phyloP scores from a whole-genome alignment of 257 asterid genomes.

The Ballota nigra region DNA sequence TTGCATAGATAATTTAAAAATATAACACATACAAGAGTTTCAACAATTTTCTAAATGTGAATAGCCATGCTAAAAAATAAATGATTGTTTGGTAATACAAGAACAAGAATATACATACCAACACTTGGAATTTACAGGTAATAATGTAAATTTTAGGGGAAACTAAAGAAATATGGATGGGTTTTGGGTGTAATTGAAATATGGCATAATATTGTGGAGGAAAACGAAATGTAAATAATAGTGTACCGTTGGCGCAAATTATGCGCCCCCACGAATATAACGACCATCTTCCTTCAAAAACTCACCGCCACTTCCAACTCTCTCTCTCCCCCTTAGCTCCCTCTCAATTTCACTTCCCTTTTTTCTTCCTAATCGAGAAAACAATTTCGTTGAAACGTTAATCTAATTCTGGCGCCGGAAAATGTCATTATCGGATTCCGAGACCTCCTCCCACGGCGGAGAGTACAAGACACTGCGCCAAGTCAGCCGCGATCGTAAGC shows the following conservation, averaged over 20 bases:
- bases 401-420: conserved; percentile 21
- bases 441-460: conserved; percentile 63
- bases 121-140: neutral
- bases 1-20: too few relatives aligned
- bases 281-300: conserved; percentile 50
- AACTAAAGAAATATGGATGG: neutral
- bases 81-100: too few relatives aligned
- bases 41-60: too few relatives aligned
- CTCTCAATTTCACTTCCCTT: conserved; percentile 14
- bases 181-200: neutral
- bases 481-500: conserved; percentile 86
- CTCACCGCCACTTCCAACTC: conserved; percentile 37
- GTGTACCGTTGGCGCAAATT: conserved; percentile 58
- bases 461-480: conserved; percentile 90
- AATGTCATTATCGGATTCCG: conserved; percentile 94
- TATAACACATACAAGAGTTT: too few relatives aligned
- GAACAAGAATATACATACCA: too few relatives aligned
- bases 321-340: conserved; percentile 26
- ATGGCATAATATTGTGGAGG: conserved; percentile 15
- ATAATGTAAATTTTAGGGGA: neutral
- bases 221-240: neutral
- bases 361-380: conserved; percentile 15
- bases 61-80: too few relatives aligned
- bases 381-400: neutral
- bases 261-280: conserved; percentile 77